phyloP scores from a whole-genome alignment of 2,329 filamentous ascomycete species.

The Graphiopsis chlorocephala region DNA sequence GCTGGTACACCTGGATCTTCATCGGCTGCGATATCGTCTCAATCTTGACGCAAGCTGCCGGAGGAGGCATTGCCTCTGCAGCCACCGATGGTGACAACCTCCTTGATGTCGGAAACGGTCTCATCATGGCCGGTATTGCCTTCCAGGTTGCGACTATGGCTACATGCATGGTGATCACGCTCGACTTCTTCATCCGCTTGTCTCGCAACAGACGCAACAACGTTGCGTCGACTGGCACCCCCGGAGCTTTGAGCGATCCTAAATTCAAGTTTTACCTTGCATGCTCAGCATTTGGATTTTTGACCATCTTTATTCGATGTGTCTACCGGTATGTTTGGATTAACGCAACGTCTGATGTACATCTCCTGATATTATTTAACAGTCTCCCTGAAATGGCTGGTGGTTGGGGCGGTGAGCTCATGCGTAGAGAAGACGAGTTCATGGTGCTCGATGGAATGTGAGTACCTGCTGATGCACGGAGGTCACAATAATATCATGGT shows the following conservation, averaged over 20 bases:
- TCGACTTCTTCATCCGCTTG: constrained; percentile 38
- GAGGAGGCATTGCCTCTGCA: constrained; percentile 42
- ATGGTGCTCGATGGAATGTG: constrained; percentile 43
- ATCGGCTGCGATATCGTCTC: constrained; percentile 49
- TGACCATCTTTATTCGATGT: constrained; percentile 64
- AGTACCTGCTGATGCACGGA: neutral
- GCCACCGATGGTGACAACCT: constrained; percentile 32
- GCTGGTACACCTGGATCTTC: constrained; percentile 51
- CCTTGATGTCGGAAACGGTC: constrained; percentile 40
- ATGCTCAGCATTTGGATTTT: constrained; percentile 57
- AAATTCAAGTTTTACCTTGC: constrained; percentile 49
- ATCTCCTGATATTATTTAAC: constrained; percentile 13
- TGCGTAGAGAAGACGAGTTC: constrained; percentile 49
- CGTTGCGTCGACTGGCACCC: neutral
- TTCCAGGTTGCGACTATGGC: constrained; percentile 46
- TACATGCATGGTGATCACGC: constrained; percentile 40
- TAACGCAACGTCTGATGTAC: neutral
- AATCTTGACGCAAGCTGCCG: constrained; percentile 44
- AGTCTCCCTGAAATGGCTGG: constrained; percentile 52
- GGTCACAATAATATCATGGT: neutral
- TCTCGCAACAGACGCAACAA: constrained; percentile 2
- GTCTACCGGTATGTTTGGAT: constrained; percentile 51
- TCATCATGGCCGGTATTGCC: constrained; percentile 47
- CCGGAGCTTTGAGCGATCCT: constrained; percentile 39
- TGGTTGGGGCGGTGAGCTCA: constrained; percentile 48